Percentiles rank a stretch among this genome's conserved stretches.
phyloP scores from a whole-genome alignment of 495 filamentous ascomycete species.

The Trichoderma orchidacearum region DNA sequence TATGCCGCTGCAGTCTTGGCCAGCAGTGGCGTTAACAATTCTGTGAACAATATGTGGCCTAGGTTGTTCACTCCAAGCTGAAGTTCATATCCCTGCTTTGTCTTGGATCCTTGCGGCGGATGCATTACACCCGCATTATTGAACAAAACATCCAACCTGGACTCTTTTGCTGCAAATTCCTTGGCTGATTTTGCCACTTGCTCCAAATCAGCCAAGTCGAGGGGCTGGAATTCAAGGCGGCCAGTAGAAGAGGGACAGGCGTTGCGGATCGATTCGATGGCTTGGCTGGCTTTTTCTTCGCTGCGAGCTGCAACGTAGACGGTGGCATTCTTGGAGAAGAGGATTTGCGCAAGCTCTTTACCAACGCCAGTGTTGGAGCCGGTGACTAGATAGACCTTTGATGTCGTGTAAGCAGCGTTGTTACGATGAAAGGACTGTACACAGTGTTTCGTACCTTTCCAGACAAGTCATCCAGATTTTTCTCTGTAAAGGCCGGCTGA shows the following conservation, averaged over 20 bases:
- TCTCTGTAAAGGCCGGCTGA: conserved; percentile 1
- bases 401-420: background rate
- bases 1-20: conserved; percentile 10
- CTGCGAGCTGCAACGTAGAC: conserved; percentile 41
- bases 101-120: conserved; percentile 10
- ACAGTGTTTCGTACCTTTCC: background rate
- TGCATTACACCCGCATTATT: conserved; percentile 28
- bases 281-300: conserved; percentile 15
- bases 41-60: conserved; percentile 24
- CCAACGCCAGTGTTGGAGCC: conserved; percentile 36
- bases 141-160: conserved; percentile 15
- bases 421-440: background rate
- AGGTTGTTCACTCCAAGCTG: conserved; percentile 28
- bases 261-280: conserved; percentile 13
- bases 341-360: conserved; percentile 28
- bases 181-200: conserved; percentile 11
- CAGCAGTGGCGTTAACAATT: conserved; percentile 28
- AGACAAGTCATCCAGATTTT: background rate
- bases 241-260: conserved; percentile 13
- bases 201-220: conserved; percentile 16
- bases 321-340: conserved; percentile 30
- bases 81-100: conserved; percentile 13
- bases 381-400: conserved; percentile 33
- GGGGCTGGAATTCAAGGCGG: conserved; percentile 11
- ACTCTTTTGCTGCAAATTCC: conserved; percentile 10